Evolutionary conservation across 345 rosid genomes (phyloP).

Genomic region (Alliaria petiolata): DNA sequence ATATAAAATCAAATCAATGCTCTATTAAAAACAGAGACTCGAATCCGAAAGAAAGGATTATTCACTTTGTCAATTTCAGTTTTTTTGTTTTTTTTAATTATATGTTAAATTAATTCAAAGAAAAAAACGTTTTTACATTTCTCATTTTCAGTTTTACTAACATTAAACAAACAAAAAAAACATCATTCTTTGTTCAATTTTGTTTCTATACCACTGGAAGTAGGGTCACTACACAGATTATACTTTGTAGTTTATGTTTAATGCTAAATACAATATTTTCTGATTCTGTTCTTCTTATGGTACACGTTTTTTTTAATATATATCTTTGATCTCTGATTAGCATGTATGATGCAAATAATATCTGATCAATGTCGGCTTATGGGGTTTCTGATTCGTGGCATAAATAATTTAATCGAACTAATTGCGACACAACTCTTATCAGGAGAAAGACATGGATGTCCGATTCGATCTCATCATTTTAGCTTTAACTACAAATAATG

Average conservation of each 20-base stretch:
- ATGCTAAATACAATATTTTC: neutral
- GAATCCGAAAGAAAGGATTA: neutral
- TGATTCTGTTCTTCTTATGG: conserved; percentile 31
- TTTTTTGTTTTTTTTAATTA: too few species aligned
- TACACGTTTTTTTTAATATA: conserved; percentile 31
- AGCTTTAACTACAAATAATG: too few species aligned
- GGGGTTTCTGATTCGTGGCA: conserved; percentile 73
- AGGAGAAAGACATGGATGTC: too few species aligned
- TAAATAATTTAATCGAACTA: conserved; percentile 71
- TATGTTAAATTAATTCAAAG: too few species aligned
- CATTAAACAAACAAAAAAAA: too few species aligned
- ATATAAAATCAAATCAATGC: neutral
- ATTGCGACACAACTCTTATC: too few species aligned
- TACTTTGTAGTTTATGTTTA: neutral
- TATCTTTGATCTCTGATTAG: neutral
- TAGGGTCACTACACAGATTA: neutral
- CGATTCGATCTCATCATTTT: too few species aligned
- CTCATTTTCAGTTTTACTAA: too few species aligned
- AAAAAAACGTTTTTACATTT: too few species aligned
- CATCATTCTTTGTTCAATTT: neutral
- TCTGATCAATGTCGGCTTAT: neutral
- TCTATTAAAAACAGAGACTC: conserved; percentile 4
- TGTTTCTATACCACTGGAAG: neutral
- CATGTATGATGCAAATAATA: neutral
- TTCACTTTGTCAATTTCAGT: neutral